A percentile compares a stretch with the other conserved stretches of the same genome.
Conservation (phyloP, 257 asterid genomes). For the Solanum okadae region DNA sequence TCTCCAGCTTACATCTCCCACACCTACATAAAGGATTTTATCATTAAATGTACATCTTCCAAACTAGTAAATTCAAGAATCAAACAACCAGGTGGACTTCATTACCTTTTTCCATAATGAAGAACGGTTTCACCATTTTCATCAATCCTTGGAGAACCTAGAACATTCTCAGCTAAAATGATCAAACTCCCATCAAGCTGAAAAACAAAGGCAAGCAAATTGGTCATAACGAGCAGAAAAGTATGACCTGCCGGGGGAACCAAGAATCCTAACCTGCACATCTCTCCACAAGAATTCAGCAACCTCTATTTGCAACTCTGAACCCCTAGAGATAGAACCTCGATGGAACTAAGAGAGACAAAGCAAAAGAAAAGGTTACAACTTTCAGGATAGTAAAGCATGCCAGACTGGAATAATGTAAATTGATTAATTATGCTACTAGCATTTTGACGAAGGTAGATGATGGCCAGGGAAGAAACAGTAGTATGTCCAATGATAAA, state of each 20-base stretch:
- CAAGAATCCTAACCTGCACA: conserved; percentile 59
- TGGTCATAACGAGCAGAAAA: conserved; percentile 11
- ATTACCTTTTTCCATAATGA: conserved; percentile 80
- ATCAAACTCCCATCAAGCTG: conserved; percentile 95
- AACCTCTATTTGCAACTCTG: conserved; percentile 87
- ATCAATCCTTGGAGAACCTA: conserved; percentile 49
- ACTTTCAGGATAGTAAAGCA: background rate
- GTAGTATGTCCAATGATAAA: background rate
- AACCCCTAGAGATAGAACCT: conserved; percentile 82
- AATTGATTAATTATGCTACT: background rate
- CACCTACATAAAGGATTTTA: conserved; percentile 40
- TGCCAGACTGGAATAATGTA: background rate
- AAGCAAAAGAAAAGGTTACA: conserved; percentile 9
- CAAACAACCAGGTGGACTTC: background rate
- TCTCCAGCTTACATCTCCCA: conserved; percentile 79
- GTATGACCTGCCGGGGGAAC: background rate
- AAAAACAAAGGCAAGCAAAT: conserved; percentile 18
- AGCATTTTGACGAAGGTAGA: background rate
- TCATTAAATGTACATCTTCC: conserved; percentile 2
- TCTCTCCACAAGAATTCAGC: conserved; percentile 88
- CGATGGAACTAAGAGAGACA: conserved; percentile 56
- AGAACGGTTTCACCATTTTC: conserved; percentile 55
- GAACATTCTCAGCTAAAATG: conserved; percentile 63
- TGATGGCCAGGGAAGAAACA: background rate
- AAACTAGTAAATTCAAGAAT: conserved; percentile 3